Evolutionary conservation across 2,329 filamentous ascomycete species (phyloP), one percentile per base, ranked within the genome.

Genomic region (Colletotrichum noveboracense): DNA sequence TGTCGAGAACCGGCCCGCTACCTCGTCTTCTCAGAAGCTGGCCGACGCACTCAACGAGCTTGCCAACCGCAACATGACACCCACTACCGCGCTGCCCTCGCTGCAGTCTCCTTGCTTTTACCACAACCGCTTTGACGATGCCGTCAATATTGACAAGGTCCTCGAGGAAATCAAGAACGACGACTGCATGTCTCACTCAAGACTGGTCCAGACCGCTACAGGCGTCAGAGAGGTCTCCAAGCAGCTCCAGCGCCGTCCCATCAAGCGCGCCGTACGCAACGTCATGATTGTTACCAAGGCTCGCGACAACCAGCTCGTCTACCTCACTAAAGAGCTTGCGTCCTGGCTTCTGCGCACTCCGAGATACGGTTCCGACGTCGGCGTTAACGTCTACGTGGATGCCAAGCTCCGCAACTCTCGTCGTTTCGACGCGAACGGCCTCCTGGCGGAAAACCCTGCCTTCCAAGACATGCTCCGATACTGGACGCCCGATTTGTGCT

Each of bases 231-330:
- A 99, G 85, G 96, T 99, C 14, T 97, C 96, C 18, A 96, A 97
- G 85, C 97, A 98, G 86, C 89, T 99, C 74, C 96, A 98, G 86
- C 93, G 96, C 71, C 92, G 95, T 55, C 96, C 97, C 26, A 95
- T 98, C 85, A 97, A 95, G 86, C 93, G 96, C 79, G 96, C 96
- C 13, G 96, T 99, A 62, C 93, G 92, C 81, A 98, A 95, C 83
- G 92, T 99, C 81, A 98, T 99, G 97, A 98, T 99, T 81, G 95
- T 99, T 78, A 99, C 97, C 77, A 99, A 98, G 86, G 97, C 97
- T 26, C 93, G 97, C 77, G 97, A 99, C 86, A 98, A 99, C 82
- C 93, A 95, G 79, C 90, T 99, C 18, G 96, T 99, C 38, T 91
- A 94, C 79, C 89, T 98, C 79, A 99, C 97, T 3, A 91, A 95